Evolutionary conservation across 768 basidiomycete genomes (phyloP).

Genomic region (Pleurotus tuber-regium): DNA sequence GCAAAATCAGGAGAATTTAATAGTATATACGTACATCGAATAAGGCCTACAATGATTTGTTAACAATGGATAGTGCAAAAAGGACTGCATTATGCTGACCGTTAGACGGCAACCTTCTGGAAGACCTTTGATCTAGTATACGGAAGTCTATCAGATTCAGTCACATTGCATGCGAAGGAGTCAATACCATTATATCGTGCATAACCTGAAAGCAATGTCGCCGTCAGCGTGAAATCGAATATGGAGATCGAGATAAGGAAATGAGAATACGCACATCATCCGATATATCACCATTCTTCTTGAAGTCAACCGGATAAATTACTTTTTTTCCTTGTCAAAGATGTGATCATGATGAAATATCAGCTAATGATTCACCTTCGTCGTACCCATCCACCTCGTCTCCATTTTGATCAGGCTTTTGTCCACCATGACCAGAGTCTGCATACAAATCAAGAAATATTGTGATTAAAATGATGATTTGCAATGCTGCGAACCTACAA

Average conservation of each 20-base stretch:
- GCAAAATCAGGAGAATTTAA: not conserved
- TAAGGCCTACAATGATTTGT: conserved; percentile 34
- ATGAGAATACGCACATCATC: conserved; percentile 47
- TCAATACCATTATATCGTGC: conserved; percentile 44
- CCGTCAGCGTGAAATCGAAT: not conserved
- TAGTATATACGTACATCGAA: conserved; percentile 42
- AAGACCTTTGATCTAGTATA: conserved; percentile 31
- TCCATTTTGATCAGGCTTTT: conserved; percentile 72
- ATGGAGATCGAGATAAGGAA: not conserved
- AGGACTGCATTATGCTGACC: conserved; percentile 25
- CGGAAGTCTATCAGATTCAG: not conserved
- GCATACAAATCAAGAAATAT: too few relatives aligned
- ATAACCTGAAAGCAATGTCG: conserved; percentile 33
- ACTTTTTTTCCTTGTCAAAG: conserved; percentile 33
- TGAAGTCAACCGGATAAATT: conserved; percentile 89
- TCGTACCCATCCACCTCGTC: conserved; percentile 81
- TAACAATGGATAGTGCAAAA: not conserved
- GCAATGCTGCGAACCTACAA: conserved; percentile 32
- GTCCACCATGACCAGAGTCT: conserved; percentile 98
- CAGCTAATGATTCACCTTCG: conserved; percentile 47
- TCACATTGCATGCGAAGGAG: not conserved
- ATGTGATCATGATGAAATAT: not conserved
- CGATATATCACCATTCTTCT: conserved; percentile 71
- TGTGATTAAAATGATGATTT: not conserved
- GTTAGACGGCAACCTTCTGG: conserved; percentile 51